Percentiles rank a stretch among this genome's conserved stretches.
These are phyloP conservation scores for Picochlorum sp. DNA, from an alignment of 139 green algal genomes.

Conservation along the genomic window DNA sequence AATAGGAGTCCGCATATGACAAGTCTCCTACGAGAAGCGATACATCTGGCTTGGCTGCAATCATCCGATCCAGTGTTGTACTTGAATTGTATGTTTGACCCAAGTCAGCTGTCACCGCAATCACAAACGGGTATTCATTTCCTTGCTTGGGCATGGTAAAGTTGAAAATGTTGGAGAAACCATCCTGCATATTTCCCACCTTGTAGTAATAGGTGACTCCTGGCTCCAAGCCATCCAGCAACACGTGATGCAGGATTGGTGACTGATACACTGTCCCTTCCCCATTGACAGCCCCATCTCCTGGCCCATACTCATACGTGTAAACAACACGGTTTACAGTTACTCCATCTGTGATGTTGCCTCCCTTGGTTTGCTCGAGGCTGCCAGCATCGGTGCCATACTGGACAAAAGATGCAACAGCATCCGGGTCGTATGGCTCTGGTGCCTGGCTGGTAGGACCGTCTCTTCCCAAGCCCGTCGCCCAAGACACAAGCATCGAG, in stretches of 20 bases:
- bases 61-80: neutral
- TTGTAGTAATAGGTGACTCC: neutral
- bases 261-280: neutral
- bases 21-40: neutral
- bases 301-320: neutral
- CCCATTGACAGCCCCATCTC: neutral
- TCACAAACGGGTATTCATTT: neutral
- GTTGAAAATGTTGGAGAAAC: neutral
- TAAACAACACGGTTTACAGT: neutral
- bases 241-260: conserved; percentile 4
- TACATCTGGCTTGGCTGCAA: neutral
- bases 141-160: neutral
- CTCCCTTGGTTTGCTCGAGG: neutral
- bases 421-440: neutral
- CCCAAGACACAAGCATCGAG: conserved; percentile 2
- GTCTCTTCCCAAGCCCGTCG: neutral
- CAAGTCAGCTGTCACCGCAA: neutral
- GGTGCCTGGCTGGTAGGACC: neutral
- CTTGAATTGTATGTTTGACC: neutral
- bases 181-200: neutral
- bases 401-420: neutral
- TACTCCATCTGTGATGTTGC: neutral
- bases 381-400: neutral
- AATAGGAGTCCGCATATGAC: neutral
- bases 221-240: neutral